These are phyloP conservation scores for Blastomyces gilchristii DNA, from an alignment of 2,329 filamentous ascomycete species.

Conservation along the genomic window DNA sequence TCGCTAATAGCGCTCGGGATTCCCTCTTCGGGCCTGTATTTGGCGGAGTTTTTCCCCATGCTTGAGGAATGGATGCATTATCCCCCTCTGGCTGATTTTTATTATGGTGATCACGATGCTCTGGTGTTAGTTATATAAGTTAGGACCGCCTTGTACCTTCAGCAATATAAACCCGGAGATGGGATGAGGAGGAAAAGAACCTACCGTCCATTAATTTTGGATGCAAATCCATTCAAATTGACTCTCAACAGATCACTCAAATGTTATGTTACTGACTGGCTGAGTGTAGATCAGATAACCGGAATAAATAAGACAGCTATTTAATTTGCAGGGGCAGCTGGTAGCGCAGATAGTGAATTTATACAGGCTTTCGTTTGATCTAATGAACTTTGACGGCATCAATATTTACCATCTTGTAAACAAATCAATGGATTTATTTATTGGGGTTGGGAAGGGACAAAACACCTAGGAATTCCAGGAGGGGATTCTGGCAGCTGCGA, in stretches of 20 bases:
- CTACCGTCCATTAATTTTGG: neutral
- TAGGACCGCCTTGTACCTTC: neutral
- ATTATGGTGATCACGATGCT: too few species aligned
- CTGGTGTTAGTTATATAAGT: neutral
- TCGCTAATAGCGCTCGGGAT: neutral
- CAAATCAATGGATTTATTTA: neutral
- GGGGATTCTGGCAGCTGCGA: neutral
- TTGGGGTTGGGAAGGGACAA: neutral
- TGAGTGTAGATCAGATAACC: neutral
- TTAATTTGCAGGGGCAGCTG: neutral
- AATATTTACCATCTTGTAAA: neutral
- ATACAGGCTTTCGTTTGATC: neutral
- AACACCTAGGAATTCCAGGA: neutral
- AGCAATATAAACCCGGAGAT: neutral
- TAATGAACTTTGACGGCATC: neutral
- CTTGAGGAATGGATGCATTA: neutral
- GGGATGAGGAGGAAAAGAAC: neutral
- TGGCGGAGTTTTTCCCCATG: constrained; percentile 2
- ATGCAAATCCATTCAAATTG: neutral
- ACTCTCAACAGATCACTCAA: too few species aligned
- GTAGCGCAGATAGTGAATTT: neutral
- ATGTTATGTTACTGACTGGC: neutral
- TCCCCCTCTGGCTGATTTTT: neutral
- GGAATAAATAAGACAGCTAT: neutral
- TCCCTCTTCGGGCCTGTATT: constrained; percentile 4